phyloP scores from a whole-genome alignment of 2,329 filamentous ascomycete species.

The Cercospora nicotianae region DNA sequence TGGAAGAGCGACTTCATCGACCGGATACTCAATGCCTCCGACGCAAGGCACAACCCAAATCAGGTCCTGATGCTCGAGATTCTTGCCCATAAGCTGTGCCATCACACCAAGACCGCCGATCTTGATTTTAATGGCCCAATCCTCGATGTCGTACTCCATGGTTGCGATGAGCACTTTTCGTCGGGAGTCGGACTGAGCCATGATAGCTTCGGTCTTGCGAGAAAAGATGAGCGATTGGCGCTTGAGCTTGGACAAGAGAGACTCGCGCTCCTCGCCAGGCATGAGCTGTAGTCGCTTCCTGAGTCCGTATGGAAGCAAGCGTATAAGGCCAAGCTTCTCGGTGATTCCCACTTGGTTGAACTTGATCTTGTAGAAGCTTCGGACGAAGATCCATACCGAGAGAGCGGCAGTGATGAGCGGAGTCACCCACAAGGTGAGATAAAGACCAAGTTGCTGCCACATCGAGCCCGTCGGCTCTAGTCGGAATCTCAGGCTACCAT shows the following conservation, averaged over 20 bases:
- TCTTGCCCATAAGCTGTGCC: slow-evolving; percentile 66
- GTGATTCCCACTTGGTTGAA: slow-evolving; percentile 55
- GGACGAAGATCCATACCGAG: slow-evolving; percentile 57
- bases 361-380: slow-evolving; percentile 62
- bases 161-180: slow-evolving; percentile 64
- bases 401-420: slow-evolving; percentile 52
- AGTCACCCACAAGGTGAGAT: slow-evolving; percentile 54
- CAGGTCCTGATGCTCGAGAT: slow-evolving; percentile 61
- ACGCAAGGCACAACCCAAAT: slow-evolving; percentile 56
- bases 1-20: slow-evolving; percentile 57
- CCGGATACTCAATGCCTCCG: slow-evolving; percentile 62
- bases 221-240: slow-evolving; percentile 12
- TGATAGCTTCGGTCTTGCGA: slow-evolving; percentile 11
- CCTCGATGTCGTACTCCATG: slow-evolving; percentile 70
- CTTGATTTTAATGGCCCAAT: slow-evolving; percentile 68
- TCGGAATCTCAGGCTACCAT: slow-evolving; percentile 52
- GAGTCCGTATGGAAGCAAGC: slow-evolving; percentile 16
- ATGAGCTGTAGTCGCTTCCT: slow-evolving; percentile 12
- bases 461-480: slow-evolving; percentile 56
- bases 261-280: slow-evolving; percentile 2
- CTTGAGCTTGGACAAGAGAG: slow-evolving; percentile 11
- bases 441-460: slow-evolving; percentile 54
- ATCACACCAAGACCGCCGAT: slow-evolving; percentile 69
- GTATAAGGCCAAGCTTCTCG: slow-evolving; percentile 28
- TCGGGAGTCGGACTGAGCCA: slow-evolving; percentile 13